Evolutionary conservation across 1,284 basidiomycete species (phyloP).

Genomic region (Ganoderma lucidum): DNA sequence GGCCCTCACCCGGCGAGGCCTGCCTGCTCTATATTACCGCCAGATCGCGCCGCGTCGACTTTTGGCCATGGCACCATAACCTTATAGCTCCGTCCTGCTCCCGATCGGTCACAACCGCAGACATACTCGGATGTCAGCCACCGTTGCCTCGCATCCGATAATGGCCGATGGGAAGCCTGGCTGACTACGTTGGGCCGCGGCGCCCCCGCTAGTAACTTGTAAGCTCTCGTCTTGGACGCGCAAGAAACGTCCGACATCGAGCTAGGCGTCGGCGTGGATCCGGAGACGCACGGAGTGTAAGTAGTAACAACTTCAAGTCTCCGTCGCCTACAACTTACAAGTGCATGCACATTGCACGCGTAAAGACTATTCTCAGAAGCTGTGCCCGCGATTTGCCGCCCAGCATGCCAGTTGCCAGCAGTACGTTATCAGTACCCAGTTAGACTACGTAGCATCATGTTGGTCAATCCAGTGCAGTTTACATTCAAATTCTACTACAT

Average conservation of each 20-base stretch:
- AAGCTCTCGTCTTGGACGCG: background rate
- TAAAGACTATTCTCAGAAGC: too few relatives aligned
- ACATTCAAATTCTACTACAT: background rate
- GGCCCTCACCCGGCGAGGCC: background rate
- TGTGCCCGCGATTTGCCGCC: too few relatives aligned
- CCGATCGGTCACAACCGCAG: background rate
- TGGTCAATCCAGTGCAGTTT: background rate
- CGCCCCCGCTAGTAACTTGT: background rate
- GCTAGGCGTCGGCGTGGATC: background rate
- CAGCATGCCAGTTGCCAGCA: too few relatives aligned
- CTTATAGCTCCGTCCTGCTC: background rate
- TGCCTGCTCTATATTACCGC: background rate
- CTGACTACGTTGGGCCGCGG: background rate
- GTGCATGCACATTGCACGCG: too few relatives aligned
- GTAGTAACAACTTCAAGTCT: background rate
- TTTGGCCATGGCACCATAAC: background rate
- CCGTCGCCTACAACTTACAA: background rate
- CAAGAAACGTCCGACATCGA: background rate
- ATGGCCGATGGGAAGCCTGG: background rate
- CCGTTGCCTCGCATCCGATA: background rate
- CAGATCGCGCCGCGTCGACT: background rate
- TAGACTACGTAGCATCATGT: background rate
- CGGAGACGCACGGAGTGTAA: too few relatives aligned
- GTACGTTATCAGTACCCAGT: background rate
- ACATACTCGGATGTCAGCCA: background rate